Conservation (phyloP, 306 rosid species). For the Malus asiatica region DNA sequence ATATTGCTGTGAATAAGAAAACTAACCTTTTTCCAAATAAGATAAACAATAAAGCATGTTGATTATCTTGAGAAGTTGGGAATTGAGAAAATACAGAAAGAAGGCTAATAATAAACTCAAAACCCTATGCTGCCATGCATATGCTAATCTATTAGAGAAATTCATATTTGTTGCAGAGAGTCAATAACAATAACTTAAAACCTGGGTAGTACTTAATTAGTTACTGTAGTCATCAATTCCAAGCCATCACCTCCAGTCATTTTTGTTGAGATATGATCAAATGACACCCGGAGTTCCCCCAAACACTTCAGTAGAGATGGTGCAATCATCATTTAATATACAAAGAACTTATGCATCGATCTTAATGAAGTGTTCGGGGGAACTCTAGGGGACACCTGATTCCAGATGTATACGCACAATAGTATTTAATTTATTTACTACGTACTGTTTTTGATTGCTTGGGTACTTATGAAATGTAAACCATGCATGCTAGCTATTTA, state of each 20-base stretch:
- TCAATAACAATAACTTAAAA: not conserved
- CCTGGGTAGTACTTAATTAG: not conserved
- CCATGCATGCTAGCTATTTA: not conserved
- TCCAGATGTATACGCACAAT: not conserved
- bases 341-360: no score
- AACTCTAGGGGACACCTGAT: constrained; percentile 27
- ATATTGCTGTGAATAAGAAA: no score
- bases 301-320: constrained; percentile 3
- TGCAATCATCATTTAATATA: not conserved
- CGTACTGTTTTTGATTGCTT: not conserved
- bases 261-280: not conserved
- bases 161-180: not conserved
- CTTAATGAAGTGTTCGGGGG: constrained; percentile 24
- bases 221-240: not conserved
- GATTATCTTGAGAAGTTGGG: not conserved
- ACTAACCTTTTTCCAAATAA: not conserved
- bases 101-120: not conserved
- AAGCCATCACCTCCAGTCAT: not conserved
- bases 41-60: not conserved
- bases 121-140: not conserved
- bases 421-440: not conserved
- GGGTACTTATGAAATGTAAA: not conserved
- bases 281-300: constrained; percentile 12
- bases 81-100: not conserved
- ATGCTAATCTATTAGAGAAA: not conserved